phyloP scores from a whole-genome alignment of 495 filamentous ascomycete species.

The Parachaetomium inaequale region DNA sequence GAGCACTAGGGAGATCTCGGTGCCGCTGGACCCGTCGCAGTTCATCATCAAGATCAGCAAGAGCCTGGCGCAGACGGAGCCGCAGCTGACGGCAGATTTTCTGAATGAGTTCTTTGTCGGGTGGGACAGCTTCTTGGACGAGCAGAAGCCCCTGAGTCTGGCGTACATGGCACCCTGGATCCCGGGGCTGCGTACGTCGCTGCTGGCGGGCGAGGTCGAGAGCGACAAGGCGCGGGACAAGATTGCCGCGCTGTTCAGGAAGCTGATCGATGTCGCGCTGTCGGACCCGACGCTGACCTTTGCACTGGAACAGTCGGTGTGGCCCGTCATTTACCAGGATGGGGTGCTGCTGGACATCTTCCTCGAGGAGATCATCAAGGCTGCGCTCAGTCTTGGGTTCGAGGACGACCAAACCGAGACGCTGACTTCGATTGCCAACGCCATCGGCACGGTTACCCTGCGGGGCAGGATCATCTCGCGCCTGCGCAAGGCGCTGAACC shows the following conservation, averaged over 20 bases:
- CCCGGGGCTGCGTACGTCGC: constrained; percentile 51
- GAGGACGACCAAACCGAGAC: constrained; percentile 57
- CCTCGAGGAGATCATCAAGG: constrained; percentile 59
- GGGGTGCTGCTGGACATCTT: constrained; percentile 60
- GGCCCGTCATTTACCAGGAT: constrained; percentile 59
- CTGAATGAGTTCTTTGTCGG: constrained; percentile 65
- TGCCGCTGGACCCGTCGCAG: constrained; percentile 58
- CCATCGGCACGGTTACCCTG: constrained; percentile 58
- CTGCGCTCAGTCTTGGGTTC: constrained; percentile 52
- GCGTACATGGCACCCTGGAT: constrained; percentile 68
- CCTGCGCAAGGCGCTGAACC: constrained; percentile 60
- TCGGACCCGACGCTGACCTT: constrained; percentile 54
- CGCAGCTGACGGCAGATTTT: constrained; percentile 63
- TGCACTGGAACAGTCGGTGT: constrained; percentile 57
- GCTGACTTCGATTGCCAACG: constrained; percentile 56
- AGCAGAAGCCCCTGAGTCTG: constrained; percentile 60
- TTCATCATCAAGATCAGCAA: constrained; percentile 62
- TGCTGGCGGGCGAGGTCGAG: constrained; percentile 54
- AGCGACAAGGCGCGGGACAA: constrained; percentile 59
- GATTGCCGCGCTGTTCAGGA: constrained; percentile 57
- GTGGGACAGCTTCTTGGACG: constrained; percentile 61
- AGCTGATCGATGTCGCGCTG: constrained; percentile 59
- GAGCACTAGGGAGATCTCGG: constrained; percentile 54
- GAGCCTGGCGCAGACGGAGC: constrained; percentile 56
- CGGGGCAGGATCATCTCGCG: constrained; percentile 58